Evolutionary conservation across 2,329 filamentous ascomycete species (phyloP).

Genomic region (Colletotrichum tamarilloi): DNA sequence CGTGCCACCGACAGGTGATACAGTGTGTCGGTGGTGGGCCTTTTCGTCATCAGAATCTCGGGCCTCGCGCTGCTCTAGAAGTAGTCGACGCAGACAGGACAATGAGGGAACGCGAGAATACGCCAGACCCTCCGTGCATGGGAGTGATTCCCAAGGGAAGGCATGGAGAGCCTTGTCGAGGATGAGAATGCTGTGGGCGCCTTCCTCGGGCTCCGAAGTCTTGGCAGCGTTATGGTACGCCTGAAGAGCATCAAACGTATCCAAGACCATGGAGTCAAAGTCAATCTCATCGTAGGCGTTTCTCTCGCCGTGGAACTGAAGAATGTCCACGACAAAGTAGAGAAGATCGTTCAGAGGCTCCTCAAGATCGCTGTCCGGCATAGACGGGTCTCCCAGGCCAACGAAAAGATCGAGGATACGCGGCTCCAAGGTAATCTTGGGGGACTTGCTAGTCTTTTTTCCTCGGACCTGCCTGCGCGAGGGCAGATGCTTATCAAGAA

Average conservation of each 20-base stretch:
- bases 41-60: constrained; percentile 40
- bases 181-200: constrained; percentile 83
- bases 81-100: constrained; percentile 80
- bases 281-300: constrained; percentile 99
- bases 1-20: constrained; percentile 67
- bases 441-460: constrained; percentile 59
- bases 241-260: constrained; percentile 85
- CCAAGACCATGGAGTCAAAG: constrained; percentile 90
- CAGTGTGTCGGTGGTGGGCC: constrained; percentile 54
- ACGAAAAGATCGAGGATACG: constrained; percentile 88
- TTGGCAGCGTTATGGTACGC: constrained; percentile 74
- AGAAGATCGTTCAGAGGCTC: constrained; percentile 91
- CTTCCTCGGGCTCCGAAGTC: constrained; percentile 52
- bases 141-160: constrained; percentile 96
- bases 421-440: constrained; percentile 62
- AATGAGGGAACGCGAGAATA: constrained; percentile 92
- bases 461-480: constrained; percentile 75
- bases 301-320: constrained; percentile 95
- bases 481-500: constrained; percentile 86
- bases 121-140: constrained; percentile 81
- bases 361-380: constrained; percentile 79
- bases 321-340: constrained; percentile 95
- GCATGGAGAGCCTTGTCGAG: constrained; percentile 90
- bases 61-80: constrained; percentile 62
- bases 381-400: constrained; percentile 79